Evolutionary conservation across 2,329 filamentous ascomycete species (phyloP).

Genomic region (Botrytis galanthina): DNA sequence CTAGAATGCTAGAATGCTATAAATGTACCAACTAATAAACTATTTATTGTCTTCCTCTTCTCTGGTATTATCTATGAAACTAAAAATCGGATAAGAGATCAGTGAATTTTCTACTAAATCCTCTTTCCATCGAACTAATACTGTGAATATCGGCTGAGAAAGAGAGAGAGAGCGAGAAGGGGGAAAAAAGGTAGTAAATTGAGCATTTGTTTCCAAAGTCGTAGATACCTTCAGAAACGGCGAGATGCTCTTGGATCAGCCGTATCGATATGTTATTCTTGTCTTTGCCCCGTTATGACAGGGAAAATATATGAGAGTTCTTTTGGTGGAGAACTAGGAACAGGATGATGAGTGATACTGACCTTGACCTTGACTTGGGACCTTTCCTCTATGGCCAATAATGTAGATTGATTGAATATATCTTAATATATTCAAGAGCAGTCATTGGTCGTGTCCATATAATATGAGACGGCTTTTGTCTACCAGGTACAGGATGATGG

Average conservation of each 20-base stretch:
- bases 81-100: not conserved
- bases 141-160: not conserved
- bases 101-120: not conserved
- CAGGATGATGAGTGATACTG: not conserved
- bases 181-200: not conserved
- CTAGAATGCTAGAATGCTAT: not conserved
- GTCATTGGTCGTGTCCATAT: constrained; percentile 1
- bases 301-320: not conserved
- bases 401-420: not conserved
- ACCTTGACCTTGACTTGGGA: not conserved
- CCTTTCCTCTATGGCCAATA: not conserved
- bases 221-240: not conserved
- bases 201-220: not conserved
- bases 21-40: not conserved
- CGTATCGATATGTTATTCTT: not conserved
- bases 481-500: not conserved
- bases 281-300: not conserved
- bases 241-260: not conserved
- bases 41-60: not conserved
- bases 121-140: not conserved
- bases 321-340: constrained; percentile 4
- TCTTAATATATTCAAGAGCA: not conserved
- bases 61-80: not conserved
- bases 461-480: not conserved
- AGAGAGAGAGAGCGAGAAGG: not conserved